phyloP scores from a whole-genome alignment of 345 rosid genomes.

The Lagerstroemia speciosa region DNA sequence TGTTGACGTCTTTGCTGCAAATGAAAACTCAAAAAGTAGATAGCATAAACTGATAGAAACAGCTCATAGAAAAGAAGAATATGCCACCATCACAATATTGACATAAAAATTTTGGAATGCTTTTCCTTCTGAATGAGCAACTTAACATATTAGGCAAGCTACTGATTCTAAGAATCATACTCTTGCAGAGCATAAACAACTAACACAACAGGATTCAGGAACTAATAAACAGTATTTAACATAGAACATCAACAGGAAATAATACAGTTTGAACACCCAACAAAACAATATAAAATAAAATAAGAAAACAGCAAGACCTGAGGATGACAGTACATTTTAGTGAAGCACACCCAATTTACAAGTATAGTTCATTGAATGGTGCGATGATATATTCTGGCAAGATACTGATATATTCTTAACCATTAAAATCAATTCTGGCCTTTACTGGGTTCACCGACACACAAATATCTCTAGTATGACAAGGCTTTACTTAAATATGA shows the following conservation, averaged over 20 bases:
- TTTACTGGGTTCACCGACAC: no score
- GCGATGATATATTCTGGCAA: neutral
- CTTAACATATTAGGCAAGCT: neutral
- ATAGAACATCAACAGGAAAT: neutral
- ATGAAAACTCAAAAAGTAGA: neutral
- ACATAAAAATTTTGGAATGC: neutral
- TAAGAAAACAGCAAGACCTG: no score
- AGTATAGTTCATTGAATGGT: neutral
- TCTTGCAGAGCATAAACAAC: neutral
- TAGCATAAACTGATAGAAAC: neutral
- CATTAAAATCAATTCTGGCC: no score
- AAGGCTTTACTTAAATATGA: no score
- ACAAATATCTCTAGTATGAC: neutral
- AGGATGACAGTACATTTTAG: no score
- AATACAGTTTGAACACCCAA: neutral
- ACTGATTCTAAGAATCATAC: neutral
- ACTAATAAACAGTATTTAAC: neutral
- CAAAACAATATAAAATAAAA: no score
- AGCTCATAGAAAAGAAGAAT: neutral
- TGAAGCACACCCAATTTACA: neutral
- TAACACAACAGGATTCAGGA: neutral
- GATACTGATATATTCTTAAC: neutral
- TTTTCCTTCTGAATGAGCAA: neutral
- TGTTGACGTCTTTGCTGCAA: slow-evolving; percentile 91
- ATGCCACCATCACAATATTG: neutral